Percentiles rank a stretch among this genome's conserved stretches.
These are phyloP conservation scores for Trichoderma aggressivum DNA, from an alignment of 2,329 filamentous ascomycete genomes.

Conservation along the genomic window DNA sequence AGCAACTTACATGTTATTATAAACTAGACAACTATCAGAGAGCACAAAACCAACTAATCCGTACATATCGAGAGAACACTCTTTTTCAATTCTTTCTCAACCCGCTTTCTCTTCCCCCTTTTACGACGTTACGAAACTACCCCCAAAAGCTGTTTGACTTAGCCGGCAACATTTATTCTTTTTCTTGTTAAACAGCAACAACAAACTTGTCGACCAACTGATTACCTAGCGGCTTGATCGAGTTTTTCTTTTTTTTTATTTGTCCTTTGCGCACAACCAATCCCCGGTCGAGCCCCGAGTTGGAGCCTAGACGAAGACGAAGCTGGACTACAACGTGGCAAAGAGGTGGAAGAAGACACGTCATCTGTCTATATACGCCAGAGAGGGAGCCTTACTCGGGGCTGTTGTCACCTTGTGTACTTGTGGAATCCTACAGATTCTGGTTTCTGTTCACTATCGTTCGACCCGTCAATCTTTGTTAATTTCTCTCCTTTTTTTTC, in stretches of 20 bases:
- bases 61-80: constrained; percentile 15
- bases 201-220: constrained; percentile 11
- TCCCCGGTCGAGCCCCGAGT: constrained; percentile 13
- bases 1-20: background rate
- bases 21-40: constrained; percentile 11
- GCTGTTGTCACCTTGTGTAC: constrained; percentile 12
- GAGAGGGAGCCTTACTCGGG: constrained; percentile 6
- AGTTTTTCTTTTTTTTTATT: constrained; percentile 6
- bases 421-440: constrained; percentile 16
- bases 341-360: background rate
- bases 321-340: background rate
- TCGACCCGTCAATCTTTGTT: constrained; percentile 12
- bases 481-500: background rate
- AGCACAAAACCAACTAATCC: constrained; percentile 15
- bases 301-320: constrained; percentile 6
- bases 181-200: constrained; percentile 8
- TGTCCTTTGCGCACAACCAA: background rate
- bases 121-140: constrained; percentile 20
- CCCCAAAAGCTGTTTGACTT: constrained; percentile 16
- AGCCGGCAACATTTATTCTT: background rate
- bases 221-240: constrained; percentile 16
- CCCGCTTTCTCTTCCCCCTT: background rate
- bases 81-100: background rate
- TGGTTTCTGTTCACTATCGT: background rate
- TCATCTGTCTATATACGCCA: background rate